phyloP scores from a whole-genome alignment of 805 yeast species.

The Suhomyces xylopsoci region DNA sequence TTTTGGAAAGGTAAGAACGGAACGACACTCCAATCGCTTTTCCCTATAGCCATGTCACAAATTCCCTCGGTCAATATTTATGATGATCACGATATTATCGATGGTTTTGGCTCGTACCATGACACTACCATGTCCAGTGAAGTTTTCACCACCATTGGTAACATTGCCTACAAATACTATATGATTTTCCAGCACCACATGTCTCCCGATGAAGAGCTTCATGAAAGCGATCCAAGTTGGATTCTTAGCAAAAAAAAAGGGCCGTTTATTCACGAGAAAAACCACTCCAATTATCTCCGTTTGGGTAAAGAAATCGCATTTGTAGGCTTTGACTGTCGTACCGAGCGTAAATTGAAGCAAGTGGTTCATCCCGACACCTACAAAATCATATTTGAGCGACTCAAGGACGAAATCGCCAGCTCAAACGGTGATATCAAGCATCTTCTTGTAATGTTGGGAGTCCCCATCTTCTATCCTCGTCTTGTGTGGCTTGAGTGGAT shows the following conservation, averaged over 20 bases:
- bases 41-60: constrained; percentile 72
- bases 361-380: constrained; percentile 59
- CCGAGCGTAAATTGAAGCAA: constrained; percentile 70
- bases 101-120: constrained; percentile 89
- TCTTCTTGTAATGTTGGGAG: constrained; percentile 80
- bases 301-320: constrained; percentile 72
- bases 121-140: constrained; percentile 71
- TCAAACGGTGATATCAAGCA: constrained; percentile 65
- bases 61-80: constrained; percentile 84
- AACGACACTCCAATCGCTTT: constrained; percentile 60
- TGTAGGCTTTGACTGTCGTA: constrained; percentile 87
- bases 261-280: constrained; percentile 62
- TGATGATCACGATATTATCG: constrained; percentile 96
- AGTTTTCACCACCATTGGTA: constrained; percentile 70
- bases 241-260: constrained; percentile 57
- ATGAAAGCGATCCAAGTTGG: constrained; percentile 51
- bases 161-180: constrained; percentile 78
- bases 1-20: constrained; percentile 74
- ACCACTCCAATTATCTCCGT: constrained; percentile 69
- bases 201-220: constrained; percentile 40
- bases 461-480: constrained; percentile 93
- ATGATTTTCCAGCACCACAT: constrained; percentile 90
- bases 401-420: constrained; percentile 50
- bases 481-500: constrained; percentile 85
- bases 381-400: constrained; percentile 54